These are phyloP conservation scores for Lithocarpus polystachyus DNA, from an alignment of 306 rosid species.

Conservation along the genomic window DNA sequence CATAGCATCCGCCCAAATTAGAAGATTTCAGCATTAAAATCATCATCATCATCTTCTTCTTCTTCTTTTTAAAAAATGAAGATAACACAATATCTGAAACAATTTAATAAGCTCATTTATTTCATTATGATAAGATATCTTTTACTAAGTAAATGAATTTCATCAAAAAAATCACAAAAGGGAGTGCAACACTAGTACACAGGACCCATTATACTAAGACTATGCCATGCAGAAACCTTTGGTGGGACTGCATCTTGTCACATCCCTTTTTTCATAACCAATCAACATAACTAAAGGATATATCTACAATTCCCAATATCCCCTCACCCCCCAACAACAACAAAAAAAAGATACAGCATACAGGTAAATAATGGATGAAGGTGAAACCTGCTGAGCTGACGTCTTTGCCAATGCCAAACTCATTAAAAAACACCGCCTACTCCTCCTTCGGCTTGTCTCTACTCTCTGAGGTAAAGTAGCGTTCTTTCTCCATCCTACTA, in stretches of 20 bases:
- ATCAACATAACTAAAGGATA: neutral
- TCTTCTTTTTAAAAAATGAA: neutral
- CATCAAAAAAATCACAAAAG: no score
- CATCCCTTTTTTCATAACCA: neutral
- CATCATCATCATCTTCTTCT: neutral
- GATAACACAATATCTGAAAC: neutral
- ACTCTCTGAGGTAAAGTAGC: constrained; percentile 79
- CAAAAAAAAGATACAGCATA: neutral
- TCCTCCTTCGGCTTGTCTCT: constrained; percentile 92
- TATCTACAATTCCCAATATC: neutral
- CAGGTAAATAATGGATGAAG: constrained; percentile 5
- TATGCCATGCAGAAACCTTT: neutral
- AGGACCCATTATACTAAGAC: no score
- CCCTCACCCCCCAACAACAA: neutral
- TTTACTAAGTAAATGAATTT: no score
- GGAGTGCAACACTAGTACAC: no score
- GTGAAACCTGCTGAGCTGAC: constrained; percentile 69
- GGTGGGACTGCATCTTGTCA: neutral
- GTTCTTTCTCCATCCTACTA: constrained; percentile 89
- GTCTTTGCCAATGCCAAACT: constrained; percentile 97
- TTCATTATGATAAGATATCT: neutral
- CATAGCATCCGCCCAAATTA: constrained; percentile 22
- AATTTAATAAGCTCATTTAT: neutral
- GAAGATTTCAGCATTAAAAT: neutral
- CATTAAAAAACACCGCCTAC: constrained; percentile 92